phyloP scores from a whole-genome alignment of 2,329 filamentous ascomycete genomes.

The Xylaria sp. region DNA sequence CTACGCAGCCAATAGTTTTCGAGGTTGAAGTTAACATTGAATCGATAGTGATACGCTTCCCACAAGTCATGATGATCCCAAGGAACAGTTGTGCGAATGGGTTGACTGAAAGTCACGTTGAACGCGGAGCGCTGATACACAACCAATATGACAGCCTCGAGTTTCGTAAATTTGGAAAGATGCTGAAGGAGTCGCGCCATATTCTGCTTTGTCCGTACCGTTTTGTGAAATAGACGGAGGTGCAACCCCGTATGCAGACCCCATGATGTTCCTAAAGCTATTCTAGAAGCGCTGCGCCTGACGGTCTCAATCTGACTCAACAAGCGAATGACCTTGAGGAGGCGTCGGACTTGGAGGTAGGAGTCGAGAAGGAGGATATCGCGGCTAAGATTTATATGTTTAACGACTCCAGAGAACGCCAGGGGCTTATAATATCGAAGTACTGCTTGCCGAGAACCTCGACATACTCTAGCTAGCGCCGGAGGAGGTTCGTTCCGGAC shows the following conservation, averaged over 20 bases:
- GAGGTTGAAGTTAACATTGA: conserved; percentile 59
- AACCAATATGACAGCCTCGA: conserved; percentile 57
- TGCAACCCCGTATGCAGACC: conserved; percentile 59
- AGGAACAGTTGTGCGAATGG: conserved; percentile 37
- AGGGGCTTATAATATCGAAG: conserved; percentile 58
- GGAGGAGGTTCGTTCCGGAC: conserved; percentile 59
- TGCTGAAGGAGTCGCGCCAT: conserved; percentile 56
- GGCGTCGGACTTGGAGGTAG: conserved; percentile 59
- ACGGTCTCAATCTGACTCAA: conserved; percentile 59
- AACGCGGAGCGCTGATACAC: conserved; percentile 62
- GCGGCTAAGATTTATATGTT: conserved; percentile 58
- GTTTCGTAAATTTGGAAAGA: conserved; percentile 54
- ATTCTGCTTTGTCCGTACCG: conserved; percentile 54
- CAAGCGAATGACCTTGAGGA: conserved; percentile 59
- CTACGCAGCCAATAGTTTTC: conserved; percentile 56
- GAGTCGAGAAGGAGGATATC: conserved; percentile 61
- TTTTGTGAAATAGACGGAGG: conserved; percentile 58
- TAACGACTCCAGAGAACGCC: conserved; percentile 58
- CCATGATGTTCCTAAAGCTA: conserved; percentile 61
- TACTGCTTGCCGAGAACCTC: conserved; percentile 57
- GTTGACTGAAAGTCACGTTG: conserved; percentile 47
- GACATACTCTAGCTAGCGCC: conserved; percentile 56
- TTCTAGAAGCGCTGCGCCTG: conserved; percentile 53
- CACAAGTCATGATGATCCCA: conserved; percentile 55
- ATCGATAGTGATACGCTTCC: conserved; percentile 60